Base-by-base conservation (phyloP, 2,329 filamentous ascomycete genomes). In the Madurella mycetomatis region DNA sequence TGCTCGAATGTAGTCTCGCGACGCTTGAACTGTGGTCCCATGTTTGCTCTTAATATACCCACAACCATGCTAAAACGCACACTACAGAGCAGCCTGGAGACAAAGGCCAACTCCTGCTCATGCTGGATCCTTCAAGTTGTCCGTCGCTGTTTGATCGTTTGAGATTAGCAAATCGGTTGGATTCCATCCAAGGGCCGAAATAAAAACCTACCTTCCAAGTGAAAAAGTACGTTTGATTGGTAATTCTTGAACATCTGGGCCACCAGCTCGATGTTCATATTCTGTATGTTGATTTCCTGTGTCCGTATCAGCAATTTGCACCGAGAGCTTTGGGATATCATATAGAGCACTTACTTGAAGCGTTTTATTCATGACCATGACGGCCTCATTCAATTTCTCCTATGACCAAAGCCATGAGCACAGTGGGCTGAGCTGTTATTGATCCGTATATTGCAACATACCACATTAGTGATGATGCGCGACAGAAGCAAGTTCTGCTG, bases 161-260 rank as follows among this genome's bases (percentile, higher is more conserved):
- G 43, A 18, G 16, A 1, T 13, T 16, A 46, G 5, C 16, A 47
- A 30, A 13, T 2, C 16, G 1, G 17, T n/a, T 18, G 5, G 15
- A 2, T n/a, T 5, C 11, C n/a, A 12, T 13, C 9, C 37, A 16
- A n/a, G 9, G 0, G n/a, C n/a, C n/a, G 2, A 16, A 12, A 16
- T 5, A 9, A 5, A 45, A 17, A 49, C 41, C 39, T 77, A 95
- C 94, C 94, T 84, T 97, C 94, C 5, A 99, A 80, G 66, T 99
- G 94, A 70, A 99, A 97, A 5, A 97, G 76, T 13, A 97, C 92
- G 65, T 97, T 99, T 11, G 91, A 96, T 71, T 96, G 92, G 70
- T 99, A 99, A 73, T 97, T 99, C 76, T 97, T 96, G 79, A 97
- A 99, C 94, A 99, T 99, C 69, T 97, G 92, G 1, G 92, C 92